Evolutionary conservation across 306 rosid genomes (phyloP).

Genomic region (Pueraria montana): DNA sequence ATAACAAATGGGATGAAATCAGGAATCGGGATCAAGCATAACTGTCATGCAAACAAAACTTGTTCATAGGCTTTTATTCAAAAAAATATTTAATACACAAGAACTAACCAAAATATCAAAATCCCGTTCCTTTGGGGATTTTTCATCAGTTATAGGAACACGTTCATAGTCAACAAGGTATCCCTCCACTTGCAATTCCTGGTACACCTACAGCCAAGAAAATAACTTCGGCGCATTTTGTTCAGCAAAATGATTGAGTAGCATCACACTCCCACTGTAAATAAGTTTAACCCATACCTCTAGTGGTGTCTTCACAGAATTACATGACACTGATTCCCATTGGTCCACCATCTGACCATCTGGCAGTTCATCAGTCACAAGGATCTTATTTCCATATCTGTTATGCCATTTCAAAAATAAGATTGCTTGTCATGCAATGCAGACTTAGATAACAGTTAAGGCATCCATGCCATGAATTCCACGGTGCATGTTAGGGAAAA

Average conservation of each 20-base stretch:
- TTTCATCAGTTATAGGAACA: slow-evolving; percentile 93
- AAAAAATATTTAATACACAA: slow-evolving; percentile 15
- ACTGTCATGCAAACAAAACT: slow-evolving; percentile 40
- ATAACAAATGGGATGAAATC: slow-evolving; percentile 22
- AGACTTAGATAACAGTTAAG: background rate
- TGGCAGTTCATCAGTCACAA: slow-evolving; percentile 91
- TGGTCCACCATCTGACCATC: slow-evolving; percentile 99
- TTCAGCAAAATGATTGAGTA: slow-evolving; percentile 37
- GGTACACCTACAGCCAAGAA: slow-evolving; percentile 71
- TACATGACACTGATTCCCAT: slow-evolving; percentile 81
- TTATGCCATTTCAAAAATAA: slow-evolving; percentile 49
- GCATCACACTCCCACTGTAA: slow-evolving; percentile 35
- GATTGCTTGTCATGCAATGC: background rate
- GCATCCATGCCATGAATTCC: background rate
- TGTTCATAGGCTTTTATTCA: background rate
- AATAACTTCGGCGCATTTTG: slow-evolving; percentile 42
- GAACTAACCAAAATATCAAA: slow-evolving; percentile 87
- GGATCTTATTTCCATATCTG: slow-evolving; percentile 92
- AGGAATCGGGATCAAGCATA: background rate
- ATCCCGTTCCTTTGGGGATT: slow-evolving; percentile 84
- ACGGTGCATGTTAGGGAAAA: background rate
- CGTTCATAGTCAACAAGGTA: slow-evolving; percentile 93
- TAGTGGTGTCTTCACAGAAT: slow-evolving; percentile 81
- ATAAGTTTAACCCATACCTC: slow-evolving; percentile 65
- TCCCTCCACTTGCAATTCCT: slow-evolving; percentile 77